phyloP scores from a whole-genome alignment of 805 yeast genomes.

The Cyberlindnera xishuangbannaensis region DNA sequence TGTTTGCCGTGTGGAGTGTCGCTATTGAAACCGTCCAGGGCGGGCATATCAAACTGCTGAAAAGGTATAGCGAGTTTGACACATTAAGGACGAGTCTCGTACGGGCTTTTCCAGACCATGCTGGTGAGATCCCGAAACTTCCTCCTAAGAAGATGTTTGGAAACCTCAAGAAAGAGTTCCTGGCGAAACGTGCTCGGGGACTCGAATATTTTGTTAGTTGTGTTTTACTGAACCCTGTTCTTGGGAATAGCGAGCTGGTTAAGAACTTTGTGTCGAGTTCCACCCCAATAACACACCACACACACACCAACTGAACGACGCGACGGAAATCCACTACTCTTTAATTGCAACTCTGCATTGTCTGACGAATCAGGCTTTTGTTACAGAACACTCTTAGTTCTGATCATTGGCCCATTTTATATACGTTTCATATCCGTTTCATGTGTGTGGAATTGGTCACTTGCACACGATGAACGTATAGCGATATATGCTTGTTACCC shows the following conservation, averaged over 20 bases:
- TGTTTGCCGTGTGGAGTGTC: slow-evolving; percentile 40
- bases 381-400: no score
- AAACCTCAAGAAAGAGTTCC: slow-evolving; percentile 26
- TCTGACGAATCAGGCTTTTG: no score
- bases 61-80: slow-evolving; percentile 62
- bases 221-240: slow-evolving; percentile 37
- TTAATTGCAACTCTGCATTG: no score
- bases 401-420: no score
- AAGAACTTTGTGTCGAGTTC: slow-evolving; percentile 19
- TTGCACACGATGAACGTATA: no score
- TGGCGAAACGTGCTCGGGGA: slow-evolving; percentile 35
- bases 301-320: no score
- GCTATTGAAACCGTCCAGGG: slow-evolving; percentile 30
- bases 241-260: slow-evolving; percentile 29
- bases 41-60: slow-evolving; percentile 38
- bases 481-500: no score
- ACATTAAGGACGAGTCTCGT: slow-evolving; percentile 36
- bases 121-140: slow-evolving; percentile 35
- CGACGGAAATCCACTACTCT: no score
- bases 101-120: slow-evolving; percentile 30
- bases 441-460: no score
- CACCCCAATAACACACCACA: no score
- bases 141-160: slow-evolving; percentile 37
- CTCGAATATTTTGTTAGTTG: slow-evolving; percentile 40
- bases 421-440: no score